Evolutionary conservation across 768 basidiomycete species (phyloP).

Genomic region (Leccinum olivaceopallidum): DNA sequence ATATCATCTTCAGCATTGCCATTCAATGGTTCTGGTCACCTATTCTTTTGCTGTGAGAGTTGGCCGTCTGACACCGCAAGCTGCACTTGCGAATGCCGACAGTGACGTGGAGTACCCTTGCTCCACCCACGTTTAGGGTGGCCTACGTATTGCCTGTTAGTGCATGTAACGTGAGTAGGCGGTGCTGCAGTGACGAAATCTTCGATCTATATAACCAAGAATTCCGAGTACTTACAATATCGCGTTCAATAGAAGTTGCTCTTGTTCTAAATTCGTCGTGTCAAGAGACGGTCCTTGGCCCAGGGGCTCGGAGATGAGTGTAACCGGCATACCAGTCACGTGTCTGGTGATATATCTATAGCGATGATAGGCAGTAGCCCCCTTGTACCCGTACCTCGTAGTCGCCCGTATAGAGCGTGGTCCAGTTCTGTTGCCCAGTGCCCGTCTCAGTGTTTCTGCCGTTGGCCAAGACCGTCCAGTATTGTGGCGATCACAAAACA

Average conservation of each 20-base stretch:
- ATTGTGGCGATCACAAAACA: not conserved
- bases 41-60: not conserved
- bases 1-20: not conserved
- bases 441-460: not conserved
- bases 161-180: not conserved
- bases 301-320: not conserved
- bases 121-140: not conserved
- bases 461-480: not conserved
- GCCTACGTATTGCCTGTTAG: not conserved
- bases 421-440: not conserved
- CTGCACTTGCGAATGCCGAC: not conserved
- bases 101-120: not conserved
- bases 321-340: not conserved
- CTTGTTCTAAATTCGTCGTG: not conserved
- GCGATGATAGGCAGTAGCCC: not conserved
- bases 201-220: not conserved
- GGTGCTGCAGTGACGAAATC: not conserved
- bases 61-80: not conserved
- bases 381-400: not conserved
- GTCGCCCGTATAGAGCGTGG: not conserved
- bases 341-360: not conserved
- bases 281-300: not conserved
- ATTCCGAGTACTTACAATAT: not conserved
- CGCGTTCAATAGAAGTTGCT: not conserved
- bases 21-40: not conserved